Conservation (phyloP, 352 stramenopile genomes). For the Phytophthora pinifolia region DNA sequence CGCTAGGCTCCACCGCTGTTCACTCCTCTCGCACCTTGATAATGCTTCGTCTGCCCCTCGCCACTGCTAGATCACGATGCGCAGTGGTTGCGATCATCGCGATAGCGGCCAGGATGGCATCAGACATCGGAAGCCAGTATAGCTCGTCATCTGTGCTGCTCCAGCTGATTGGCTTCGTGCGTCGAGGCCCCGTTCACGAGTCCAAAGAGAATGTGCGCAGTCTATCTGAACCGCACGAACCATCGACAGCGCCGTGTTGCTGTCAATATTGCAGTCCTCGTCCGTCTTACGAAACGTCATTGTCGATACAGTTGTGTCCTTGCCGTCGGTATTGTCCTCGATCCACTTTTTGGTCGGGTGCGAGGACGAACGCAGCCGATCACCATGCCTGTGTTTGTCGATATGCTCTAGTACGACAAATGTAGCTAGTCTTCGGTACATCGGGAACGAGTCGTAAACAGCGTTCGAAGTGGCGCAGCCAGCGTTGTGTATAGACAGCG, state of each 20-base stretch:
- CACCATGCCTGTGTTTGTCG: slow-evolving; percentile 33
- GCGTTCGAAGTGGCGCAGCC: no score
- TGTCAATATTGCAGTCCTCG: slow-evolving; percentile 41
- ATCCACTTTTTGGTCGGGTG: slow-evolving; percentile 56
- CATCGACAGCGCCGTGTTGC: slow-evolving; percentile 13
- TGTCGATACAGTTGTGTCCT: slow-evolving; percentile 34
- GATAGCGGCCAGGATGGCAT: slow-evolving; percentile 9
- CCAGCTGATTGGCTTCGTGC: slow-evolving; percentile 24
- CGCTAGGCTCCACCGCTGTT: slow-evolving; percentile 7
- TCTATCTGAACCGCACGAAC: slow-evolving; percentile 18
- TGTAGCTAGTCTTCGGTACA: slow-evolving; percentile 54
- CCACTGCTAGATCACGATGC: slow-evolving; percentile 4
- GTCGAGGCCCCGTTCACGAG: slow-evolving; percentile 37
- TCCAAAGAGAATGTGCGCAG: slow-evolving; percentile 25
- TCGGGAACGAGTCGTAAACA: slow-evolving; percentile 47
- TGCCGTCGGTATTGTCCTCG: slow-evolving; percentile 42
- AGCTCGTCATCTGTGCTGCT: slow-evolving; percentile 11
- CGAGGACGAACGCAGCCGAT: slow-evolving; percentile 31
- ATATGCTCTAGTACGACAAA: slow-evolving; percentile 31
- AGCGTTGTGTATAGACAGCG: slow-evolving; percentile 66
- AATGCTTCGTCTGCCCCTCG: background rate
- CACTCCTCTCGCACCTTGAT: slow-evolving; percentile 6
- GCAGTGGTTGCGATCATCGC: slow-evolving; percentile 8
- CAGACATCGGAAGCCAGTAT: slow-evolving; percentile 13
- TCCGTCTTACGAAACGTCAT: slow-evolving; percentile 33